Conservation (phyloP, 768 basidiomycete species). For the Podaxis sp. region DNA sequence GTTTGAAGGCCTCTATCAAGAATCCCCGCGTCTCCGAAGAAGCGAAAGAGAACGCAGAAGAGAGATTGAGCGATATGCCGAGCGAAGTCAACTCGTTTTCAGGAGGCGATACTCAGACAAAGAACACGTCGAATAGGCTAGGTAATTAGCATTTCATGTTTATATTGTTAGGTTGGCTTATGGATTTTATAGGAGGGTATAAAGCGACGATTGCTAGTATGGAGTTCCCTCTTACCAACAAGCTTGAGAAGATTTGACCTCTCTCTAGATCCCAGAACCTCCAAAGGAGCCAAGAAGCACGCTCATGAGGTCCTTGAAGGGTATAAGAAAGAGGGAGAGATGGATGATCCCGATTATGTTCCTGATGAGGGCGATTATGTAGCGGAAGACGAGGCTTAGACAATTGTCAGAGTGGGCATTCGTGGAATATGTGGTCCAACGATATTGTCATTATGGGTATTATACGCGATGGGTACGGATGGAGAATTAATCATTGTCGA, state of each 20-base stretch:
- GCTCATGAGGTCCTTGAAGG: conserved; percentile 11
- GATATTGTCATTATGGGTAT: not conserved
- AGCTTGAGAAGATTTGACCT: not conserved
- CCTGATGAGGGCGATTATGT: not conserved
- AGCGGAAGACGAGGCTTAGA: not conserved
- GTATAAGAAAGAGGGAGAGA: not conserved
- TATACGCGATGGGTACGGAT: not conserved
- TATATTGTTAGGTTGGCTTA: not conserved
- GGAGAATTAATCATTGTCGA: conserved; percentile 11
- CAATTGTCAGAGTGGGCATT: not conserved
- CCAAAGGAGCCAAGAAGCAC: conserved; percentile 12
- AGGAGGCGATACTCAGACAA: conserved; percentile 23
- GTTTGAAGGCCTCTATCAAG: conserved; percentile 47
- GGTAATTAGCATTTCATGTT: not conserved
- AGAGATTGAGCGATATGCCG: conserved; percentile 39
- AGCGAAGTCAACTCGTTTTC: conserved; percentile 18
- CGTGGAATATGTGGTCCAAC: not conserved
- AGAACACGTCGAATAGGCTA: conserved; percentile 14
- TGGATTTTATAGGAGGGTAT: conserved; percentile 11
- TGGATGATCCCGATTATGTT: conserved; percentile 1
- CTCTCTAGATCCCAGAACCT: conserved; percentile 7
- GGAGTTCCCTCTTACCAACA: not conserved
- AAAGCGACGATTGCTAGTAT: conserved; percentile 16
- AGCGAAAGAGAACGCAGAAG: conserved; percentile 41
- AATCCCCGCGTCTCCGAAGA: conserved; percentile 50